phyloP scores from a whole-genome alignment of 2,329 filamentous ascomycete genomes.

The Curvularia sp. region DNA sequence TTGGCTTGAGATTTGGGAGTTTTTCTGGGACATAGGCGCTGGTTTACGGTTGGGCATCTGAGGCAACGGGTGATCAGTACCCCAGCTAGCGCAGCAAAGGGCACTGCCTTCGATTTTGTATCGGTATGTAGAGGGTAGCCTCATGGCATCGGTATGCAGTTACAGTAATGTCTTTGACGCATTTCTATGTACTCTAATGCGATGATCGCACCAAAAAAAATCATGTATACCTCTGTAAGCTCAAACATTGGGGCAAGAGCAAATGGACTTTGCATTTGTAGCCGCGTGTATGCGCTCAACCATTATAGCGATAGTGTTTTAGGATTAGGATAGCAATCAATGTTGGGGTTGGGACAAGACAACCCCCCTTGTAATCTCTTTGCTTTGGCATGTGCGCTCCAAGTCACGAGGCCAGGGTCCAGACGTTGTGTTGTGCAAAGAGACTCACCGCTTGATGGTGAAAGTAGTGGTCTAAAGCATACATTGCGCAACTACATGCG shows the following conservation, averaged over 20 bases:
- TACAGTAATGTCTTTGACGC: slow-evolving; percentile 16
- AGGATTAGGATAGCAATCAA: slow-evolving; percentile 6
- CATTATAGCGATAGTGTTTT: slow-evolving; percentile 14
- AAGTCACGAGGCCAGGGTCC: slow-evolving; percentile 1
- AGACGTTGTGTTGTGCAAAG: slow-evolving; percentile 8
- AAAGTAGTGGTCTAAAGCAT: slow-evolving; percentile 10
- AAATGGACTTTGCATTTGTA: neutral
- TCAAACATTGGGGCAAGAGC: neutral
- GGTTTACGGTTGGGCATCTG: slow-evolving; percentile 10
- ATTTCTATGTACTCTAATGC: slow-evolving; percentile 4
- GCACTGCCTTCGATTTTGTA: slow-evolving; percentile 14
- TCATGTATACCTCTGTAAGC: slow-evolving; percentile 10
- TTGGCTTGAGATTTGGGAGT: slow-evolving; percentile 11
- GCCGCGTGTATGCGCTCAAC: neutral
- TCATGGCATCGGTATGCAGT: slow-evolving; percentile 4
- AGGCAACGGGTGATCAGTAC: slow-evolving; percentile 19
- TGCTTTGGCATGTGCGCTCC: neutral
- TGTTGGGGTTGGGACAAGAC: neutral
- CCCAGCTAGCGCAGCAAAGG: slow-evolving; percentile 35
- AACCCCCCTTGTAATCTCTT: neutral
- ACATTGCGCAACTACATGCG: slow-evolving; percentile 8
- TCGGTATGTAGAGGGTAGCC: slow-evolving; percentile 1
- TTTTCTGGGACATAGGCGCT: slow-evolving; percentile 14
- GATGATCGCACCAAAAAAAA: slow-evolving; percentile 2
- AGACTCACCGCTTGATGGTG: slow-evolving; percentile 23